Evolutionary conservation across 139 green algal genomes (phyloP), one percentile per base, ranked within the genome.

Genomic region (Volvox africanus): DNA sequence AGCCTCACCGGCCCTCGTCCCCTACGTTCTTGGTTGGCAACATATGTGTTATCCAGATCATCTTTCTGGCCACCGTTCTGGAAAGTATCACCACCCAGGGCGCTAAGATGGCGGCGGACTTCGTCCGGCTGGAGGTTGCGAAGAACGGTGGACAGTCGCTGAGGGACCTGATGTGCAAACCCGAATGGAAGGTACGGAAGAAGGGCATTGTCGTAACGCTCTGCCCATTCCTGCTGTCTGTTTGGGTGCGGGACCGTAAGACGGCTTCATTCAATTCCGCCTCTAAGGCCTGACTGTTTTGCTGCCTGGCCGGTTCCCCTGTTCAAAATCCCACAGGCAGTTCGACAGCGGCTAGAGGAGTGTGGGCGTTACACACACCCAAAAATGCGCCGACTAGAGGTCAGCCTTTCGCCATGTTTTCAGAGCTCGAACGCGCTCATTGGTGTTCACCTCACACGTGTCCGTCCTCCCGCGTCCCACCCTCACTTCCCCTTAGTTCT

Each of bases 341-440:
- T 92, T 26, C 67, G 78, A 16, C 36, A 75, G 73, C 80, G 73
- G 44, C 82, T 93, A 35, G 50, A 89, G 78, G 79, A 92, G 75
- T 50, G 75, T 0, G 81, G 65, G 11, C 55, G 26, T n/a, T 91
- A 88, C 33, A 55, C 83, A 21, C 89, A 97, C 88, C 95, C 96
- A 61, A 98, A 98, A 91, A 94, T 97, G 92, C 77, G 68, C 1
- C 85, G 80, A 16, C 92, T 98, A 78, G 86, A 91, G 87, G 76
- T 95, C 30, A 82, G 86, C 65, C 65, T 26, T 6, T 9, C 44
- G 5, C 44, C 44, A n/a, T 55, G 44, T 55, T 55, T 55, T 55
- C 44, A 55, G 44, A 55, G 9, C 9, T 55, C 44, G 44, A 55
- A 55, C 5, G 44, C 44, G 9, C 9, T 5, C 44, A 55, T 9